Conservation (phyloP, 257 asterid genomes). For the Nemophila menziesii region DNA sequence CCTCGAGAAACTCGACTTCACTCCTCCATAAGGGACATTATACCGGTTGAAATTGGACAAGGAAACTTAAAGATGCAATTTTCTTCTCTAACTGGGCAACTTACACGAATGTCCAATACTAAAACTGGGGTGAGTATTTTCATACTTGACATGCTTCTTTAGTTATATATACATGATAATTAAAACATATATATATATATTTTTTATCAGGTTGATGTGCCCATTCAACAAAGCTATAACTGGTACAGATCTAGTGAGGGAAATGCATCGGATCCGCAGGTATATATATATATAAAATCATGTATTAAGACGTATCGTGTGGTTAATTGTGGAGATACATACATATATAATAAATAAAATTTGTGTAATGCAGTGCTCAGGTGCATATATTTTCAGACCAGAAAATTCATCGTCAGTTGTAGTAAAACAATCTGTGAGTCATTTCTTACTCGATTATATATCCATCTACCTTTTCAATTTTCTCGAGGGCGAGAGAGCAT, state of each 20-base stretch:
- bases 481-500: not conserved
- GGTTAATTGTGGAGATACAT: too few species aligned
- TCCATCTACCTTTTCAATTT: not conserved
- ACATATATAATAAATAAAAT: constrained; percentile 8
- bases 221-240: constrained; percentile 73
- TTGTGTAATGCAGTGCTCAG: constrained; percentile 43
- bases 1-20: too few species aligned
- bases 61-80: constrained; percentile 64
- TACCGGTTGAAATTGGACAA: constrained; percentile 46
- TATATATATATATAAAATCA: constrained; percentile 3
- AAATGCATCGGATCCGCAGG: constrained; percentile 42
- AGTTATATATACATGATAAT: not conserved
- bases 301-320: too few species aligned
- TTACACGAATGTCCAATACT: constrained; percentile 51
- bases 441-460: not conserved
- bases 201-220: constrained; percentile 54
- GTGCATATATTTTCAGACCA: constrained; percentile 90
- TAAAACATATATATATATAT: too few species aligned
- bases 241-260: constrained; percentile 67
- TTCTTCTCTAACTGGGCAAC: constrained; percentile 70
- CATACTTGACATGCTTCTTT: not conserved
- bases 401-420: constrained; percentile 37
- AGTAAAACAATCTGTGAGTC: constrained; percentile 59
- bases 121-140: constrained; percentile 47
- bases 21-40: constrained; percentile 18